These are phyloP conservation scores for Solanum sparsipilum DNA, from an alignment of 257 asterid genomes.

Conservation along the genomic window DNA sequence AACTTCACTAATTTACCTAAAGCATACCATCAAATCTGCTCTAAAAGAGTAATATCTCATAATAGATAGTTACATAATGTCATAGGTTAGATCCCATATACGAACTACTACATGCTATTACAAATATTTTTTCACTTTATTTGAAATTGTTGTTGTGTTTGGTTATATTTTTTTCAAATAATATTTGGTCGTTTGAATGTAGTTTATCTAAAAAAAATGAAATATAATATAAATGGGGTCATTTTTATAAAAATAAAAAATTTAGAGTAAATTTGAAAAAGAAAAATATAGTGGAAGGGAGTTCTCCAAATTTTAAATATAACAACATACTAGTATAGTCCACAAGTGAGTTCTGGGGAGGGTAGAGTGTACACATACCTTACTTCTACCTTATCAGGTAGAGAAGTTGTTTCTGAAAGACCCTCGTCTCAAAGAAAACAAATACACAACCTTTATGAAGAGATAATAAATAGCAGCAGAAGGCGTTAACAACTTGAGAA, in stretches of 20 bases:
- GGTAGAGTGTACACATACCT: background rate
- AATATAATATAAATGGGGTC: background rate
- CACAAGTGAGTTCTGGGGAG: background rate
- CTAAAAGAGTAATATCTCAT: background rate
- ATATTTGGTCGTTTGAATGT: background rate
- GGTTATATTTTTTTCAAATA: background rate
- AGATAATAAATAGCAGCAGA: background rate
- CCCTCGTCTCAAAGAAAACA: background rate
- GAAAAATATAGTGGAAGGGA: background rate
- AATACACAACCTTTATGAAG: background rate
- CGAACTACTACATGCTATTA: background rate
- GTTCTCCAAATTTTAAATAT: background rate
- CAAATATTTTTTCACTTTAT: background rate
- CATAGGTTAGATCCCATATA: background rate
- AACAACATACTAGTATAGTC: background rate
- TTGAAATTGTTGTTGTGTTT: background rate
- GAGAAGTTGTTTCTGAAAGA: background rate
- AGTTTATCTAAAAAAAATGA: background rate
- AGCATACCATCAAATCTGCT: background rate
- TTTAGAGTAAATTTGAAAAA: background rate
- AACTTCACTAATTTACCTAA: background rate
- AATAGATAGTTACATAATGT: background rate
- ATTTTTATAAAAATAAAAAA: no score
- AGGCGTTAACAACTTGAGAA: background rate
- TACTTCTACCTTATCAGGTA: background rate